A percentile compares a stretch with the other conserved stretches of the same genome.
These are phyloP conservation scores for Intubia oerlemansii DNA, from an alignment of 2,329 filamentous ascomycete species.

Conservation along the genomic window DNA sequence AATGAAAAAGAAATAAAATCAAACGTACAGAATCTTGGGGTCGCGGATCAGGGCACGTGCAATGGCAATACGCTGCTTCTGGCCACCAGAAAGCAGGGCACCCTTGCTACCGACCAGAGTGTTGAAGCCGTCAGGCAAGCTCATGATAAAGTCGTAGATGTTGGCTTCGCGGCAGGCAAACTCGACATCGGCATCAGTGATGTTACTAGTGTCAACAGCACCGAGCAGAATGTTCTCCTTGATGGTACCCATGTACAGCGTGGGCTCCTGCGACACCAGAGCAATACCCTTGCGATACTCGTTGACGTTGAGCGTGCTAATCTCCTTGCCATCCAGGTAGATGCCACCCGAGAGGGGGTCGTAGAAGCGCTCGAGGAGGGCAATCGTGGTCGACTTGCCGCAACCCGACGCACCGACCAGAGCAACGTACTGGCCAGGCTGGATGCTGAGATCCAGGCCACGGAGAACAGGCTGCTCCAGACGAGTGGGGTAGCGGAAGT, in stretches of 20 bases:
- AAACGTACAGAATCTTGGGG: constrained; percentile 47
- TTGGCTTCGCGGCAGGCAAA: constrained; percentile 76
- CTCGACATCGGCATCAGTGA: constrained; percentile 51
- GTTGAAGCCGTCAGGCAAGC: constrained; percentile 60
- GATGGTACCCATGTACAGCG: constrained; percentile 82
- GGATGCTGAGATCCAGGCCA: constrained; percentile 53
- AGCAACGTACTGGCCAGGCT: constrained; percentile 66
- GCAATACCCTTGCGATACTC: constrained; percentile 69
- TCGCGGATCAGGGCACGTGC: constrained; percentile 79
- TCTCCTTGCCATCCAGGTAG: constrained; percentile 64
- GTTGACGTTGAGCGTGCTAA: constrained; percentile 62
- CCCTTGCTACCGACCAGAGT: constrained; percentile 80
- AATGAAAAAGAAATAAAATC: too few species aligned
- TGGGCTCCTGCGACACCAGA: constrained; percentile 85
- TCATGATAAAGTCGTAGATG: constrained; percentile 81
- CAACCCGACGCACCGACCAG: constrained; percentile 88
- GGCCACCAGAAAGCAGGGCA: constrained; percentile 65
- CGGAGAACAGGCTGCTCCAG: constrained; percentile 83
- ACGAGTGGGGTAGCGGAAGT: constrained; percentile 84
- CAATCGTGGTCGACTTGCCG: constrained; percentile 86
- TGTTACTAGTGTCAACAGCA: constrained; percentile 34
- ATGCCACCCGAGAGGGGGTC: constrained; percentile 66
- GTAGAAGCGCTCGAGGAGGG: constrained; percentile 84
- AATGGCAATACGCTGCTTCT: constrained; percentile 89
- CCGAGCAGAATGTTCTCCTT: constrained; percentile 78